Conservation (phyloP, 139 green algal species). For the Ulvella scutata region DNA sequence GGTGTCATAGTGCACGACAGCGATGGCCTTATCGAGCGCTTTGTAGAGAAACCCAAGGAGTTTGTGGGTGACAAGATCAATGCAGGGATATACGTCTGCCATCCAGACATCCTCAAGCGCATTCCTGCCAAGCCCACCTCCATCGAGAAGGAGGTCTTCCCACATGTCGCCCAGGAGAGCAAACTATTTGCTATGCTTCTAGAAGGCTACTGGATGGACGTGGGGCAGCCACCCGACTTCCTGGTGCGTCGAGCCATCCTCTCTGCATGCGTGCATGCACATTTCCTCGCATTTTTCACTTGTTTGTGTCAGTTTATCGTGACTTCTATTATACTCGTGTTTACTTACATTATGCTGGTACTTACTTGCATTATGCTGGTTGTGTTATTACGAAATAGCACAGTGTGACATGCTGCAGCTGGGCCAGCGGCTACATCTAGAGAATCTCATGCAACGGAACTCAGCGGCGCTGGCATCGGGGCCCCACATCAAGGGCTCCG, state of each 20-base stretch:
- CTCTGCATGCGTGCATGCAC: too few species aligned
- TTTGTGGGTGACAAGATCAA: constrained; percentile 99
- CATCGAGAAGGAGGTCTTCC: constrained; percentile 95
- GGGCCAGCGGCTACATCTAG: constrained; percentile 65
- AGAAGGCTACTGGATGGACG: constrained; percentile 96
- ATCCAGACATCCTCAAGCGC: constrained; percentile 65
- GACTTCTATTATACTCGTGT: too few species aligned
- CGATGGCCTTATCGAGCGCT: constrained; percentile 62
- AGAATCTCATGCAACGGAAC: constrained; percentile 38
- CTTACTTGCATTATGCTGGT: too few species aligned
- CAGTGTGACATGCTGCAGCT: too few species aligned
- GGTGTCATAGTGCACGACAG: constrained; percentile 89
- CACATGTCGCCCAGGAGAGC: constrained; percentile 67
- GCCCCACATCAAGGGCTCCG: constrained; percentile 40
- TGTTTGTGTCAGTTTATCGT: too few species aligned
- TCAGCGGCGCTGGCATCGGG: constrained; percentile 37
- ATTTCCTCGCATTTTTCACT: too few species aligned
- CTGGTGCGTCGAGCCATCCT: constrained; percentile 8
- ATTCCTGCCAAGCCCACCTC: constrained; percentile 86
- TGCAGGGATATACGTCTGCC: constrained; percentile 88
- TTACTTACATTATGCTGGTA: too few species aligned
- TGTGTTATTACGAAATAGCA: too few species aligned
- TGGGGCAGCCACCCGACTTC: constrained; percentile 93
- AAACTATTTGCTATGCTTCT: constrained; percentile 79
- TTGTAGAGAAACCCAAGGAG: constrained; percentile 89